phyloP scores from a whole-genome alignment of 176 grass and related monocot genomes.

The Cocos nucifera region DNA sequence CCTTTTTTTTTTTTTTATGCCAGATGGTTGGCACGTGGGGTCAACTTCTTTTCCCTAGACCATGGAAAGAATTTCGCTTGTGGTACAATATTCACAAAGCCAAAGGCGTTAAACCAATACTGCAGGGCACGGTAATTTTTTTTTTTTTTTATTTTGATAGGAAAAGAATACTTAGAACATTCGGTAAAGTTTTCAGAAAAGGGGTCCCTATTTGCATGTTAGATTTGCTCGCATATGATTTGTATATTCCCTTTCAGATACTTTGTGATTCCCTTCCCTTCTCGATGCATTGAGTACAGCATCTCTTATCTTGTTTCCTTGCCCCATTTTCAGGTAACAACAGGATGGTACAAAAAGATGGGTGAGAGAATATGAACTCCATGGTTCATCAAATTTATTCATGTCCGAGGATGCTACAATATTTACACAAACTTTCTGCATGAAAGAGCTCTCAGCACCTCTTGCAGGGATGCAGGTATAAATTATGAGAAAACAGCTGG shows the following conservation, averaged over 20 bases:
- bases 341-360: constrained; percentile 95
- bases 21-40: constrained; percentile 99
- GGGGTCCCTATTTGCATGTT: no score
- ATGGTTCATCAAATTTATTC: constrained; percentile 96
- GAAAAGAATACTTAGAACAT: neutral
- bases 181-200: no score
- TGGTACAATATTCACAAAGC: constrained; percentile 91
- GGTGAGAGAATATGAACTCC: constrained; percentile 98
- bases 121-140: constrained; percentile 84
- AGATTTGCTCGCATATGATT: no score
- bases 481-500: constrained; percentile 81
- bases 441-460: constrained; percentile 78
- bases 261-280: no score
- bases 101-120: constrained; percentile 81
- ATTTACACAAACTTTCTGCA: constrained; percentile 83
- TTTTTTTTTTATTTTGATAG: constrained; percentile 6
- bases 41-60: constrained; percentile 97
- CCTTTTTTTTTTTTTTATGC: constrained; percentile 96
- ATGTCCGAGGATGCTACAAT: constrained; percentile 84
- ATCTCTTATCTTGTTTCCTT: neutral
- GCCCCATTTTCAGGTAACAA: constrained; percentile 61
- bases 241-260: no score
- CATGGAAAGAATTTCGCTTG: constrained; percentile 92
- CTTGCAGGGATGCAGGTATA: constrained; percentile 88
- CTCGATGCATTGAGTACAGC: no score